Base-by-base conservation (phyloP, 805 yeast species). In the Wickerhamiella occidentalis region DNA sequence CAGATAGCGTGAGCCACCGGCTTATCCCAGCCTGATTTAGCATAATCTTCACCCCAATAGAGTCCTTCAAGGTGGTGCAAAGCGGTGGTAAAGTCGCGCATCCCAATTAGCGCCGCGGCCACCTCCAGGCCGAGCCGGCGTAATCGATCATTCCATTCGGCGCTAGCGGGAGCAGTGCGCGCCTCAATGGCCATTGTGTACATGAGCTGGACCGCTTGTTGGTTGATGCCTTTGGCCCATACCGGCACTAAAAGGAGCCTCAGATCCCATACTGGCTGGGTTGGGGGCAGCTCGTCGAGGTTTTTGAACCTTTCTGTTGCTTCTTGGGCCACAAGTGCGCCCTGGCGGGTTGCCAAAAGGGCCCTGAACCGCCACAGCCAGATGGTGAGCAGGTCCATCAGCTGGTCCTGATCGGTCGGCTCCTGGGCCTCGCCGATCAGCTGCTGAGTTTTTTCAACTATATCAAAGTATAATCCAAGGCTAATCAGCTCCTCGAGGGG, bases 111-210 rank as follows among this genome's bases (percentile, higher is more conserved):
- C 30, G 61, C 57, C 2, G 68, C 62, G 1, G 62, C 58, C 3
- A 63, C 62, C 42, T 57, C 57, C 6, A 63, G 51, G 11, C 69
- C 69, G 23, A 63, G 54, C 6, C 57, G 54, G 12, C 59, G 51
- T 36, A 61, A 49, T 8, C 65, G 55, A 8, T 38, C 37, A 5
- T 36, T 44, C 62, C 59, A 64, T 43, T 8, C 17, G 21, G 29
- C 48, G 54, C 33, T 12, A 19, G 30, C 49, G 53, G 42, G 17
- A 13, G 15, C 28, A 41, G 51, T 47, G 18, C 68, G 54, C 1
- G 69, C 68, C 29, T 65, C 70, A 7, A 61, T 53, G 0, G 65
- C 68, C 43, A 68, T 49, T 7, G 56, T 45, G 48, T 68, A 67
- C 52, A 62, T 62, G 33, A 51, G 51, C 41, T 56, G 58, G 6